Conservation (phyloP, 768 basidiomycete species). For the Favolaschia claudopus region DNA sequence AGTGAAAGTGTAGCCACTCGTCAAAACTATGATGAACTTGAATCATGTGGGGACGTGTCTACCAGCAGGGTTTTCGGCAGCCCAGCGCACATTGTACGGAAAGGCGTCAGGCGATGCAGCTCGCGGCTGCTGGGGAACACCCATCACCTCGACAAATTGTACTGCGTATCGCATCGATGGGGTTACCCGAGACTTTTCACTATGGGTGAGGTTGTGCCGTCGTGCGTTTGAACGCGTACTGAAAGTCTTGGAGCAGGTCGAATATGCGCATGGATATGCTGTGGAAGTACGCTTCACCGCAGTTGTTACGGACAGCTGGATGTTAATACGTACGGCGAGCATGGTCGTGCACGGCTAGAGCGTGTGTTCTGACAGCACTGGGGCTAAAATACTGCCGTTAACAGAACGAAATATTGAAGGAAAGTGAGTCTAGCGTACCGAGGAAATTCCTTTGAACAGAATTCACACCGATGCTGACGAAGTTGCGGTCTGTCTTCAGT, state of each 20-base stretch:
- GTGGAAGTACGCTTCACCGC: background rate
- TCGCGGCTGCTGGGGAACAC: background rate
- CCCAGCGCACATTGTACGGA: background rate
- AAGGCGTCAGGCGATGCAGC: background rate
- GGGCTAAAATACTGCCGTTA: conserved; percentile 43
- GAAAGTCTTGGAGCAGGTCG: conserved; percentile 71
- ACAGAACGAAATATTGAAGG: background rate
- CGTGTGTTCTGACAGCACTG: conserved; percentile 63
- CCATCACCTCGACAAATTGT: background rate
- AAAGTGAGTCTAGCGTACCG: conserved; percentile 40
- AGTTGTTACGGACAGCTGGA: background rate
- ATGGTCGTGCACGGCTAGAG: conserved; percentile 65
- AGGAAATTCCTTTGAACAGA: conserved; percentile 61
- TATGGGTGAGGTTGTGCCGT: conserved; percentile 81
- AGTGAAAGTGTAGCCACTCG: too few species aligned
- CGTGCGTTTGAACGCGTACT: conserved; percentile 84
- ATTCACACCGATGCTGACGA: conserved; percentile 58
- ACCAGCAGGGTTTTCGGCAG: background rate
- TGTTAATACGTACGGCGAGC: conserved; percentile 51
- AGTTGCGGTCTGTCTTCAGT: too few species aligned
- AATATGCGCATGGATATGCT: conserved; percentile 64
- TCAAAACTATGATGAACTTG: too few species aligned
- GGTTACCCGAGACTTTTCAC: conserved; percentile 43
- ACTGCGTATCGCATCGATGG: background rate
- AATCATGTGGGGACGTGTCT: too few species aligned